Base-by-base conservation (phyloP, 2,329 filamentous ascomycete genomes). In the Trichoderma oligosporum region DNA sequence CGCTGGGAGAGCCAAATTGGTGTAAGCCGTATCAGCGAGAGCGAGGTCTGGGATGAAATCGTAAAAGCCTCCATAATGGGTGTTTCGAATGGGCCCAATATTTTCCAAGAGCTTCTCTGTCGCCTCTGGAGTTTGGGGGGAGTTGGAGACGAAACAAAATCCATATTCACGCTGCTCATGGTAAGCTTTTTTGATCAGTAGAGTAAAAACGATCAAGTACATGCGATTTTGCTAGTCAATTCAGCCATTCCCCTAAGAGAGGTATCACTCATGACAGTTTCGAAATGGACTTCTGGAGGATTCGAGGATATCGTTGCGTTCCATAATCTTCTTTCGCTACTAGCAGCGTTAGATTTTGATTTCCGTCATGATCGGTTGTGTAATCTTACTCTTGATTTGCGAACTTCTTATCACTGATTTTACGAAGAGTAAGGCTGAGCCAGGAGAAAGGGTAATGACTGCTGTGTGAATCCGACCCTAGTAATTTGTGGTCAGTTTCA, bases 11-110 rank as follows among this genome's bases (percentile, higher is more conserved):
- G 86, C 85, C 49, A 94, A 79, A 65, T 88, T 91, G 1, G 93
- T 97, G 74, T 97, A 99, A 3, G 91, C 91, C 1, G 89, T 95
- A 67, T 96, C 91, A 62, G 92, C 92, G 67, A 87, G 87, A 25
- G 90, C 87, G 22, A 97, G 81, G 71, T 97, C 89, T 4, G 92
- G 88, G 1, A 89, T 89, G 71, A 97, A 97, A 72, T 97, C 93
- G 66, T 82, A 83, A 67, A 81, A 81, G 59, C 74, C 83, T 76
- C 90, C 93, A 71, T 97, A 99, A 70, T 97, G 94, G 0, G 94
- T 99, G 60, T 87, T 80, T 16, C 92, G 84, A 65, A 97, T 92
- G 62, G 93, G 93, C 0, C 91, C 84, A 61, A 99, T 95, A 55
- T 85, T 83, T 67, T 89, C 82, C 2, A 97, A 77, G 1, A 97